Evolutionary conservation across 208 protist species (phyloP).

Genomic region (Phytomonas serpens): DNA sequence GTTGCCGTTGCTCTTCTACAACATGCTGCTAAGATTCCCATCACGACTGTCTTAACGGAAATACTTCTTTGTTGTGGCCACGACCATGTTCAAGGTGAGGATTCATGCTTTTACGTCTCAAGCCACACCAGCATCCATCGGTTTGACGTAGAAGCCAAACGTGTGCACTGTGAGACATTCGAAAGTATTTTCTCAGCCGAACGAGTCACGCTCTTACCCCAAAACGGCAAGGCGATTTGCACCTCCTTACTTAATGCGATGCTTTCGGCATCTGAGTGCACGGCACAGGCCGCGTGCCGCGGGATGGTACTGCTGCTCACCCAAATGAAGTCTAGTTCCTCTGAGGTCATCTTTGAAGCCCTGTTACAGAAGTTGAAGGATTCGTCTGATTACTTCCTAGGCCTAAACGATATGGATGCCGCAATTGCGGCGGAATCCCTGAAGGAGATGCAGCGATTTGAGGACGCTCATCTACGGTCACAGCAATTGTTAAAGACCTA

Average conservation of each 20-base stretch:
- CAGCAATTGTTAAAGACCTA: constrained; percentile 77
- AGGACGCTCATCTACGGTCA: constrained; percentile 42
- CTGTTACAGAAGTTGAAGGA: constrained; percentile 28
- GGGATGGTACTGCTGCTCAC: constrained; percentile 61
- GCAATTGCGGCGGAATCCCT: constrained; percentile 60
- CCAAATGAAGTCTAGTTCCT: constrained; percentile 21
- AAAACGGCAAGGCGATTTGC: constrained; percentile 31
- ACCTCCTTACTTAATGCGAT: constrained; percentile 30
- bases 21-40: constrained; percentile 20
- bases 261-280: constrained; percentile 21
- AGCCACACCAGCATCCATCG: constrained; percentile 14
- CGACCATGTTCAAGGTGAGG: constrained; percentile 65
- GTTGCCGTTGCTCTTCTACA: constrained; percentile 41
- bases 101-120: constrained; percentile 45
- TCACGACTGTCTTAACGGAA: constrained; percentile 36
- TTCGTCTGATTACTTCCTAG: constrained; percentile 47
- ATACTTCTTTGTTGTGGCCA: constrained; percentile 69
- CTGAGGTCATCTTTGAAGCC: constrained; percentile 24
- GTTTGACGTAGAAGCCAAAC: constrained; percentile 1
- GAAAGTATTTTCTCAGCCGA: constrained; percentile 25
- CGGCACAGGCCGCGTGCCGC: constrained; percentile 57
- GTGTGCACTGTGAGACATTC: constrained; percentile 13
- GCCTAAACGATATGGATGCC: constrained; percentile 44
- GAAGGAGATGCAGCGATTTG: constrained; percentile 41
- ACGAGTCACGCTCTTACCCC: constrained; percentile 29